Conservation (phyloP, 305 asterid species). For the Fraxinus floribunda region DNA sequence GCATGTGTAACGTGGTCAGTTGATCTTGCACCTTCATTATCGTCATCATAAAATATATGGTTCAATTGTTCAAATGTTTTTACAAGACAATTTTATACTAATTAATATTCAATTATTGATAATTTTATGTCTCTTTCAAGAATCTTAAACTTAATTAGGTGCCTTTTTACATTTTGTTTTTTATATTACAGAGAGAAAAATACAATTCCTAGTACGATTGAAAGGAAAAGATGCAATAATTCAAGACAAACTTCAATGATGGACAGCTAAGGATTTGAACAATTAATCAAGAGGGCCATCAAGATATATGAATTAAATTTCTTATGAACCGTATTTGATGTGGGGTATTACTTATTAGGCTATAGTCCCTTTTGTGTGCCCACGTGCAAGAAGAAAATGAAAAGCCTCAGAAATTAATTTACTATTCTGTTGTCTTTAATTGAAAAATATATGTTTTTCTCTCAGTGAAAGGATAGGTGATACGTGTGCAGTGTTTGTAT, state of each 20-base stretch:
- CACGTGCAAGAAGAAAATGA: conserved; percentile 72
- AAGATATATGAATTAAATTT: conserved; percentile 32
- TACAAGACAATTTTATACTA: not conserved
- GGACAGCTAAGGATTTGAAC: conserved; percentile 34
- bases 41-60: not conserved
- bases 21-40: not conserved
- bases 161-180: not conserved
- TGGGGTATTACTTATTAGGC: conserved; percentile 38
- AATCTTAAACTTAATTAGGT: not conserved
- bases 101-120: conserved; percentile 5
- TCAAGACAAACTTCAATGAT: conserved; percentile 28
- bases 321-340: conserved; percentile 23
- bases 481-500: conserved; percentile 13
- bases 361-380: conserved; percentile 52
- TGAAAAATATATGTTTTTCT: not conserved
- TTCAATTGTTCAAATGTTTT: not conserved
- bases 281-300: conserved; percentile 33
- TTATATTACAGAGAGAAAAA: not conserved
- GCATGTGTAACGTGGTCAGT: conserved; percentile 34
- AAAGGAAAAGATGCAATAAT: not conserved
- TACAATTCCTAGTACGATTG: not conserved
- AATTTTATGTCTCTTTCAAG: not conserved
- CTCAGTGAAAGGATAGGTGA: not conserved
- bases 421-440: conserved; percentile 22
- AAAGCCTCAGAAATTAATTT: conserved; percentile 32